A percentile compares a stretch with the other conserved stretches of the same genome.
These are phyloP conservation scores for Penicillium malachiteum DNA, from an alignment of 495 filamentous ascomycete genomes.

Conservation along the genomic window DNA sequence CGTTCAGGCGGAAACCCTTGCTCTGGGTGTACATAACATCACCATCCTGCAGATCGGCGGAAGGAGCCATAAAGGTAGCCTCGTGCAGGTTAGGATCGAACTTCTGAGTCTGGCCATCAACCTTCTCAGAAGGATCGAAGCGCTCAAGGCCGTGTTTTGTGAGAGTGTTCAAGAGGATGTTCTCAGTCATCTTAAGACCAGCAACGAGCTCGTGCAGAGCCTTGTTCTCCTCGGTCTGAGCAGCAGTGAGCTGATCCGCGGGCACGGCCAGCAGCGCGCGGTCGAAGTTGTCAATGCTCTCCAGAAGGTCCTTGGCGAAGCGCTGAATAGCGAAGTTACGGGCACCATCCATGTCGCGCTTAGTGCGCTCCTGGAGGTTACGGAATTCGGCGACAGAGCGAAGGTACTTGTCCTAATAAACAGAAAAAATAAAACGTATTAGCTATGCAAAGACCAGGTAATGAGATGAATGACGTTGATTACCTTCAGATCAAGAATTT, in stretches of 20 bases:
- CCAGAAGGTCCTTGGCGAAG: constrained; percentile 92
- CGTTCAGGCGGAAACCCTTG: constrained; percentile 92
- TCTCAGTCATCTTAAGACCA: constrained; percentile 92
- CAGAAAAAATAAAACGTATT: constrained; percentile 1
- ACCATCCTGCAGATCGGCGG: constrained; percentile 81
- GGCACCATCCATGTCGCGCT: constrained; percentile 82
- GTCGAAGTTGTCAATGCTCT: constrained; percentile 94
- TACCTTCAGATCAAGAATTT: constrained; percentile 86
- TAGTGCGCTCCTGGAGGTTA: constrained; percentile 92
- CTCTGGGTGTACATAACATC: constrained; percentile 88
- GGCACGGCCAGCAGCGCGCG: constrained; percentile 81
- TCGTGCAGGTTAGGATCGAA: constrained; percentile 97
- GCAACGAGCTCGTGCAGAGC: constrained; percentile 80
- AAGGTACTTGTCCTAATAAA: constrained; percentile 78
- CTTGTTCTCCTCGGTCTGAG: constrained; percentile 46
- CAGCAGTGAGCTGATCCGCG: constrained; percentile 60
- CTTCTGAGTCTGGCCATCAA: constrained; percentile 55
- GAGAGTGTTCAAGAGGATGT: constrained; percentile 81
- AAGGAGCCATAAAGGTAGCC: constrained; percentile 88
- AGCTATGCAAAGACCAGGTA: background rate
- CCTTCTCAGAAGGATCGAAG: constrained; percentile 68
- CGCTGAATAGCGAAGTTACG: constrained; percentile 91
- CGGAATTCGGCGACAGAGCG: constrained; percentile 94
- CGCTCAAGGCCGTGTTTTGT: constrained; percentile 92
- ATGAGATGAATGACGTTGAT: constrained; percentile 2